Conservation (phyloP, 2,329 filamentous ascomycete genomes). For the Gyromitra esculenta region DNA sequence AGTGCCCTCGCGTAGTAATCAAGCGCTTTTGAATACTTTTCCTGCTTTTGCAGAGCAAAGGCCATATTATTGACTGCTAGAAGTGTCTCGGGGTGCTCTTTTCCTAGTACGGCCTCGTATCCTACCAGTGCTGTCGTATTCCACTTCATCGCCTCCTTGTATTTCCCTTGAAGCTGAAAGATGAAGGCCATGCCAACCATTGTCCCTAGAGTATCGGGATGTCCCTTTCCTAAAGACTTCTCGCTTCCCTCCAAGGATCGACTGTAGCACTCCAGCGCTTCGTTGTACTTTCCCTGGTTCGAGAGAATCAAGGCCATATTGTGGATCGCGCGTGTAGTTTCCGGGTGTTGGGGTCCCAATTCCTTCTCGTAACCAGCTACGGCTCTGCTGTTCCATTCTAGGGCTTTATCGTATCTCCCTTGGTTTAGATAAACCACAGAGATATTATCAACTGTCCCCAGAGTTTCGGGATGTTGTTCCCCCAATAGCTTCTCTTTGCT, state of each 20-base stretch:
- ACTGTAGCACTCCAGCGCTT: slow-evolving; percentile 23
- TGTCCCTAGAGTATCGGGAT: slow-evolving; percentile 29
- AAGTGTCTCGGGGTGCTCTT: slow-evolving; percentile 39
- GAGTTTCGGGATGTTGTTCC: slow-evolving; percentile 25
- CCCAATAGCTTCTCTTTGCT: slow-evolving; percentile 29
- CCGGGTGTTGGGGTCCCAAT: slow-evolving; percentile 28
- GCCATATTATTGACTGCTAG: slow-evolving; percentile 34
- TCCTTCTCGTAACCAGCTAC: slow-evolving; percentile 28
- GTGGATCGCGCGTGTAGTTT: slow-evolving; percentile 37
- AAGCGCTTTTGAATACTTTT: slow-evolving; percentile 41
- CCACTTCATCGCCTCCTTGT: slow-evolving; percentile 29
- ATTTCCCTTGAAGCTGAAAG: slow-evolving; percentile 28
- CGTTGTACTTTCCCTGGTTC: slow-evolving; percentile 35
- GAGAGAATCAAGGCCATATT: slow-evolving; percentile 44
- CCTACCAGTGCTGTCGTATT: slow-evolving; percentile 24
- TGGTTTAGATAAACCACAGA: slow-evolving; percentile 35
- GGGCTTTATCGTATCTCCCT: slow-evolving; percentile 32
- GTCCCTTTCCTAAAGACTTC: slow-evolving; percentile 17
- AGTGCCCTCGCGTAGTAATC: slow-evolving; percentile 25
- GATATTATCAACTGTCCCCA: slow-evolving; percentile 49
- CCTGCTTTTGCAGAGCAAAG: slow-evolving; percentile 22
- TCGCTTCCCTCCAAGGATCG: slow-evolving; percentile 29
- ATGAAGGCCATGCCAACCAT: slow-evolving; percentile 34
- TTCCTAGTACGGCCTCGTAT: slow-evolving; percentile 30
- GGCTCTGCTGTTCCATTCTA: slow-evolving; percentile 34